Base-by-base conservation (phyloP, 1,284 basidiomycete genomes). In the Termitomyces sp. region DNA sequence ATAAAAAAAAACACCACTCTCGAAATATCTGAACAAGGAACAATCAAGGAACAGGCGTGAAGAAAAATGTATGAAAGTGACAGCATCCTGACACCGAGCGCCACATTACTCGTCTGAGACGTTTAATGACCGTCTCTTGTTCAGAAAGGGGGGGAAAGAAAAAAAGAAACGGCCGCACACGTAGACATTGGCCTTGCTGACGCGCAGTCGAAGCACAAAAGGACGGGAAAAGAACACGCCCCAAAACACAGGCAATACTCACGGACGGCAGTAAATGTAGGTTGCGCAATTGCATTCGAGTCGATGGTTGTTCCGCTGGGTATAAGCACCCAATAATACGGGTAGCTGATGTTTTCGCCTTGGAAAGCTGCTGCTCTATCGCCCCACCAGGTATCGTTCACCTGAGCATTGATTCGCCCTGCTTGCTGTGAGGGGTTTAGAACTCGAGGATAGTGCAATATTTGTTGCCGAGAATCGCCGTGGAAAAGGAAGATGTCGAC, bases 311-410 rank as follows among this genome's bases (percentile, higher is more conserved):
- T 61, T 44, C 80, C 76, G 49, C 73, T 74, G 40, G 77, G 75
- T 11, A 81, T 83, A 58, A 91, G 75, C 46, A 88, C 73, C 76
- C 84, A 93, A 68, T 78, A 91, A 62, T 79, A 91, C 1, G 84
- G 80, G 68, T 80, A 86, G 11, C 78, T 70, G 50, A 77, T 66
- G 61, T 86, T 78, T 39, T 60, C 54, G 46, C 80, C 80, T 53
- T 74, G 66, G 76, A 79, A 85, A 14, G 70, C 58, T 33, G 65
- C 52, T 40, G 84, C 84, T 47, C 75, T 66, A 1, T 62, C 38
- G 26, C 85, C 86, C 69, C 82, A 91, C 86, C 88, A 91, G 9
- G 73, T 68, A 64, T 93, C 90, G 63, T 90, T 77, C 40, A 88
- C 85, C 33, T 73, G 77, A 1, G 78, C 67, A 26, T 71, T 74